phyloP scores from a whole-genome alignment of 2,329 filamentous ascomycete species.

The Elsinoe arachidis region DNA sequence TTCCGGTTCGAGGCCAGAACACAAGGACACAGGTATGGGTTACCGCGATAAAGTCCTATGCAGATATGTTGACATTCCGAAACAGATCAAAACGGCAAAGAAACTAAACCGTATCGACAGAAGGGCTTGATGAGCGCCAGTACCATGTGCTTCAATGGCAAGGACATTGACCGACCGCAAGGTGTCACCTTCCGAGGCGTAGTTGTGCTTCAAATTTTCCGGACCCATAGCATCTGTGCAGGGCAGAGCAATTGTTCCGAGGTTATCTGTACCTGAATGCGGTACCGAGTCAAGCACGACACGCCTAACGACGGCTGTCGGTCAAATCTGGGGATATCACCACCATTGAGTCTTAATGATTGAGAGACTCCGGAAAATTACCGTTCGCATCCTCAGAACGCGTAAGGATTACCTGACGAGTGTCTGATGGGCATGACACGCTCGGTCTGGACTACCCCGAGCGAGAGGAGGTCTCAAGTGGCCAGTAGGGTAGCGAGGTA shows the following conservation, averaged over 20 bases:
- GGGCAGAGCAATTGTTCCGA: not conserved
- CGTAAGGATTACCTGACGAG: too few species aligned
- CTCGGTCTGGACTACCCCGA: not conserved
- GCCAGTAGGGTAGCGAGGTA: not conserved
- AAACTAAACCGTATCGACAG: constrained; percentile 52
- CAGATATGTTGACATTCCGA: constrained; percentile 18
- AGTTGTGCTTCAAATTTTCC: not conserved
- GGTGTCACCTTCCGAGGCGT: not conserved
- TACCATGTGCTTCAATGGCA: too few species aligned
- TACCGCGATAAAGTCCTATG: not conserved
- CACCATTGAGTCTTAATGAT: not conserved
- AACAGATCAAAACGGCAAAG: constrained; percentile 49
- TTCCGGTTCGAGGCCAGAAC: constrained; percentile 84
- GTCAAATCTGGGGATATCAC: not conserved
- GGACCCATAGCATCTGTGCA: too few species aligned
- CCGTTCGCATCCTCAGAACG: not conserved
- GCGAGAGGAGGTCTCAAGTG: not conserved
- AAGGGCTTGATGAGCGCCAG: constrained; percentile 26
- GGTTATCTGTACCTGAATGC: not conserved
- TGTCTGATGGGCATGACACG: not conserved
- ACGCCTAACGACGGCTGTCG: not conserved
- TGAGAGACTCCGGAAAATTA: not conserved
- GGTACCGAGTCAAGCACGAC: not conserved
- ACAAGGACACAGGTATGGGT: constrained; percentile 63
- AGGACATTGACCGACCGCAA: too few species aligned